These are phyloP conservation scores for Stramenopiles sp. DNA, from an alignment of 352 stramenopile species.

Conservation along the genomic window DNA sequence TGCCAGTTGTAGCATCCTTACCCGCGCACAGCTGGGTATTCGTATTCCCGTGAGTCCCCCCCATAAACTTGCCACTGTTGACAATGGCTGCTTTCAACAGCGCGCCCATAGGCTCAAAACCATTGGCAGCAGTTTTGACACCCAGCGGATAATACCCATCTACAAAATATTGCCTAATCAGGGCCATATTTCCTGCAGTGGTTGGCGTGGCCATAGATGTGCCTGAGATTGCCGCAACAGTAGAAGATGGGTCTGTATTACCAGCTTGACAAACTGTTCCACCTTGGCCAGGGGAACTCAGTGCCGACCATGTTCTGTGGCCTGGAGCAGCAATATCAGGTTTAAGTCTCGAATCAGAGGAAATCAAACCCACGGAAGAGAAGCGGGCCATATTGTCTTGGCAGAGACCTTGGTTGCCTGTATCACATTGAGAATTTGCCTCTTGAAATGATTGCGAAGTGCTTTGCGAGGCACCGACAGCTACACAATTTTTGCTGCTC, in stretches of 20 bases:
- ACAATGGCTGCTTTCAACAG: slow-evolving; percentile 58
- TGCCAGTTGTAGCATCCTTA: slow-evolving; percentile 30
- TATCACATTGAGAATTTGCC: no score
- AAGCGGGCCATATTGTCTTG: slow-evolving; percentile 44
- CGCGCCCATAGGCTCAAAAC: slow-evolving; percentile 34
- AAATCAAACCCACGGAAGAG: slow-evolving; percentile 42
- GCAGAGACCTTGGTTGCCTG: no score
- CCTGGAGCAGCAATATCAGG: slow-evolving; percentile 52
- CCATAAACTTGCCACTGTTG: slow-evolving; percentile 41
- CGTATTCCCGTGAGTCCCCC: background rate
- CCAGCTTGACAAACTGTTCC: slow-evolving; percentile 29
- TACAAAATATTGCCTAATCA: slow-evolving; percentile 59
- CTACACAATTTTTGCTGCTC: slow-evolving; percentile 56
- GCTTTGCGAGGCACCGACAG: slow-evolving; percentile 46
- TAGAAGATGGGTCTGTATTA: slow-evolving; percentile 31
- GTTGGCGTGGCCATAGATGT: slow-evolving; percentile 58
- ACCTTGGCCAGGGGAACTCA: slow-evolving; percentile 35
- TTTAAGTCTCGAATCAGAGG: slow-evolving; percentile 43
- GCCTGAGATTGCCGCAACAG: slow-evolving; percentile 25
- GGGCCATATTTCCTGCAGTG: slow-evolving; percentile 43
- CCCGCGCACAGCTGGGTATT: slow-evolving; percentile 16
- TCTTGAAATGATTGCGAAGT: no score
- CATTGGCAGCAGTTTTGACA: slow-evolving; percentile 34
- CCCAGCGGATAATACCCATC: slow-evolving; percentile 52
- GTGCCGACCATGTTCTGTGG: slow-evolving; percentile 48